phyloP scores from a whole-genome alignment of 441 rosid species.

The Pelargonium fulgidum region DNA sequence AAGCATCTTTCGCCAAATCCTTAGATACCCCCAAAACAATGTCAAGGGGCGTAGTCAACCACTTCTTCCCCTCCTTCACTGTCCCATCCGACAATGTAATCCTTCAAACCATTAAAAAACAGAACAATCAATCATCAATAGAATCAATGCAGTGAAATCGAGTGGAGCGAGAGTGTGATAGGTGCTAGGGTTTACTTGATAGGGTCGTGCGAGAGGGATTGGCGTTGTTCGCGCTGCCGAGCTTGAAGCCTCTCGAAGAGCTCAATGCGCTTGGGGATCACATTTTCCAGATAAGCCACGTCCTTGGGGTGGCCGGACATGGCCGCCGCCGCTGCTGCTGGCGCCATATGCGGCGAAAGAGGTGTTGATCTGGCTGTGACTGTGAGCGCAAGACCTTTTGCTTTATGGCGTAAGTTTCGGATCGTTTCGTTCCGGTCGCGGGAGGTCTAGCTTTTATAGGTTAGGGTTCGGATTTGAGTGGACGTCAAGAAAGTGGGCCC shows the following conservation, averaged over 20 bases:
- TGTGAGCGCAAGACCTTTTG: too few relatives aligned
- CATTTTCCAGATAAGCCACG: slow-evolving; percentile 48
- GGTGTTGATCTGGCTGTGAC: background rate
- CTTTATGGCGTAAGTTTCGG: too few relatives aligned
- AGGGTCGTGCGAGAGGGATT: slow-evolving; percentile 57
- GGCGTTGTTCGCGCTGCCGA: slow-evolving; percentile 45
- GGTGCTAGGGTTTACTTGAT: slow-evolving; percentile 40
- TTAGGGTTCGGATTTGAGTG: too few relatives aligned
- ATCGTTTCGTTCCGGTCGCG: too few relatives aligned
- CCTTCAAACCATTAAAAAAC: slow-evolving; percentile 26
- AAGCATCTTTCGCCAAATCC: slow-evolving; percentile 57
- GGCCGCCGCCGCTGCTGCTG: background rate
- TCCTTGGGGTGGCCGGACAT: slow-evolving; percentile 36
- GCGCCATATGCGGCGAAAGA: background rate
- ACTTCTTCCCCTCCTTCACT: slow-evolving; percentile 74
- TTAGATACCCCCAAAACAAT: slow-evolving; percentile 59
- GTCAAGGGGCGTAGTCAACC: slow-evolving; percentile 74
- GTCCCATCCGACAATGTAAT: slow-evolving; percentile 58
- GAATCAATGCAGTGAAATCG: background rate
- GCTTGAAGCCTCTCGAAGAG: slow-evolving; percentile 64
- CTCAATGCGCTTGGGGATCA: slow-evolving; percentile 60
- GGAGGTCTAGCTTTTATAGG: too few relatives aligned
- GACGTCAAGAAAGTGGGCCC: too few relatives aligned
- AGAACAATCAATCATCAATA: background rate
- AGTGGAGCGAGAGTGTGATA: background rate